phyloP scores from a whole-genome alignment of 768 basidiomycete genomes.

The Phanerochaete sordida region DNA sequence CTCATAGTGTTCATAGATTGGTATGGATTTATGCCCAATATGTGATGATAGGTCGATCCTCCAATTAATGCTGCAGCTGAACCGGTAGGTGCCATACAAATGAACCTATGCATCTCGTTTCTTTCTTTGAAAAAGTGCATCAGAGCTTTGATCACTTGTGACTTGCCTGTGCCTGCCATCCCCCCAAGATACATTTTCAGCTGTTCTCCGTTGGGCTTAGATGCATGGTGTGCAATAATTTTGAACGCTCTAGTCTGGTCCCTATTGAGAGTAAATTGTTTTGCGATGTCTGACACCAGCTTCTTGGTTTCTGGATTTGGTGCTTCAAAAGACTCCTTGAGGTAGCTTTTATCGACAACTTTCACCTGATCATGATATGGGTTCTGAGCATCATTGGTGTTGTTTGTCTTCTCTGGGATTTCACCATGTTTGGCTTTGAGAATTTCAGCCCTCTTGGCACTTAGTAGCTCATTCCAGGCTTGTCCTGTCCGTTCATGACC shows the following conservation, averaged over 20 bases:
- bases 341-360: constrained; percentile 1
- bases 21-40: constrained; percentile 5
- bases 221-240: constrained; percentile 18
- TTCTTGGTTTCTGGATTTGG: neutral
- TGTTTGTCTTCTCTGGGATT: neutral
- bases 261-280: constrained; percentile 14
- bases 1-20: too few species aligned
- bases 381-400: too few species aligned
- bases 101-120: constrained; percentile 9
- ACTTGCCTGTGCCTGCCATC: constrained; percentile 23
- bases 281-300: neutral
- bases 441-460: neutral
- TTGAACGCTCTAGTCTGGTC: constrained; percentile 18
- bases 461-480: neutral
- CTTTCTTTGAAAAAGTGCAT: constrained; percentile 7
- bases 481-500: neutral
- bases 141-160: constrained; percentile 19
- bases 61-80: constrained; percentile 16
- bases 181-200: constrained; percentile 21
- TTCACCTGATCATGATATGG: neutral
- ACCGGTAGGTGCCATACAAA: constrained; percentile 20
- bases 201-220: neutral
- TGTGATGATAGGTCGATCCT: constrained; percentile 22
- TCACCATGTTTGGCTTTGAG: neutral
- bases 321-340: neutral